These are phyloP conservation scores for Hysterangium stoloniferum DNA, from an alignment of 768 basidiomycete genomes.

Conservation along the genomic window DNA sequence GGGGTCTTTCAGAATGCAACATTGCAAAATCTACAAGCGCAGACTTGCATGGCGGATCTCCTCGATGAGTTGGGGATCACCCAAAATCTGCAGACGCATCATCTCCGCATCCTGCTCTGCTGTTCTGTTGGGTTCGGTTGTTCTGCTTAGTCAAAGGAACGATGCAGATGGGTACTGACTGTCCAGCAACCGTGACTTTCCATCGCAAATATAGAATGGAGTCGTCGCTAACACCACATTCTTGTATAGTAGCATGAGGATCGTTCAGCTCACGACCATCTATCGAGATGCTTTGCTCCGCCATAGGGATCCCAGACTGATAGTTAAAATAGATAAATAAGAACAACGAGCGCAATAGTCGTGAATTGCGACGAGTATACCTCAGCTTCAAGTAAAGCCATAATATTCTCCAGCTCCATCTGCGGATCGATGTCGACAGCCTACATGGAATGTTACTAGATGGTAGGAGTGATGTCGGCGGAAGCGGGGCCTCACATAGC, in stretches of 20 bases:
- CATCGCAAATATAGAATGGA: constrained; percentile 64
- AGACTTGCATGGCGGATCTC: constrained; percentile 57
- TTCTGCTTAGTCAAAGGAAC: background rate
- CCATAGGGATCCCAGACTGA: constrained; percentile 66
- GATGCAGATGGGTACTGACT: constrained; percentile 21
- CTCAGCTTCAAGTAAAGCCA: constrained; percentile 93
- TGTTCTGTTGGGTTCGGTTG: constrained; percentile 32
- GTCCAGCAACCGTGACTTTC: constrained; percentile 43
- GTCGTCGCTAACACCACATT: constrained; percentile 54
- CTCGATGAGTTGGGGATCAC: constrained; percentile 73
- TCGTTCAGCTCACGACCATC: constrained; percentile 59
- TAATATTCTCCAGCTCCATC: constrained; percentile 90
- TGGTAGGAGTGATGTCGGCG: background rate
- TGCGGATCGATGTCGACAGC: constrained; percentile 76
- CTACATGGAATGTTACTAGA: constrained; percentile 16
- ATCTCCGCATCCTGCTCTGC: constrained; percentile 81
- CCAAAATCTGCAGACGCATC: constrained; percentile 83
- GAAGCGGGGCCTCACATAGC: constrained; percentile 29
- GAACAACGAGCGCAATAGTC: background rate
- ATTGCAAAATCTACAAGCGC: background rate
- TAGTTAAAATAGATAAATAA: background rate
- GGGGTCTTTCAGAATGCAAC: background rate
- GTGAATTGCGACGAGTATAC: constrained; percentile 44
- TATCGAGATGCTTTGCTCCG: constrained; percentile 67
- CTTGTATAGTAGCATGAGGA: constrained; percentile 59